phyloP scores from a whole-genome alignment of 768 basidiomycete genomes.

The Leucocoprinus leucothites region DNA sequence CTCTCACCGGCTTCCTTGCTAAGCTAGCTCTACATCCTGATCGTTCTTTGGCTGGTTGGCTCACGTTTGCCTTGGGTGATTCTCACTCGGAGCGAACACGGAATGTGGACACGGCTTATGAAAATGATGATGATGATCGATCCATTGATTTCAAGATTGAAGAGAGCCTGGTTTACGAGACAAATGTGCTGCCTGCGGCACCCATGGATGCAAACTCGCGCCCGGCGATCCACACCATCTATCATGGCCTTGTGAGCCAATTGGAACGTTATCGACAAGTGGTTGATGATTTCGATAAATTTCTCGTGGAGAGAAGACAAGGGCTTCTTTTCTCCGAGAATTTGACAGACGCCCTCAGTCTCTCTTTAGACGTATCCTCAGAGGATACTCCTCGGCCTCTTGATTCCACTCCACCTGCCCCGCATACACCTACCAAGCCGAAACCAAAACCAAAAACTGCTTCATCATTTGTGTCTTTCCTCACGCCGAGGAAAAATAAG shows the following conservation, averaged over 20 bases:
- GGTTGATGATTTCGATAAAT: constrained; percentile 81
- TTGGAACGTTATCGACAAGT: constrained; percentile 75
- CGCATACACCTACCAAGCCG: constrained; percentile 24
- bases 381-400: constrained; percentile 28
- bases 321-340: constrained; percentile 92
- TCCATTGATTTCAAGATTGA: constrained; percentile 79
- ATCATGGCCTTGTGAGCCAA: constrained; percentile 77
- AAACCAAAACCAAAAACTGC: constrained; percentile 53
- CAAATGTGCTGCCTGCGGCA: constrained; percentile 58
- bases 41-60: constrained; percentile 85
- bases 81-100: constrained; percentile 11
- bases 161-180: constrained; percentile 56
- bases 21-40: constrained; percentile 82
- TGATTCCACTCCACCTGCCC: constrained; percentile 24
- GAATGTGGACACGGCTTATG: constrained; percentile 17
- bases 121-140: constrained; percentile 71
- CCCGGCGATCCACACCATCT: constrained; percentile 78
- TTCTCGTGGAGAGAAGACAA: constrained; percentile 79
- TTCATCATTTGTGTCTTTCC: constrained; percentile 68
- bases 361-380: constrained; percentile 62
- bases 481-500: constrained; percentile 74
- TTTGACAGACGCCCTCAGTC: constrained; percentile 80
- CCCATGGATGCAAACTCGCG: constrained; percentile 68
- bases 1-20: constrained; percentile 79
- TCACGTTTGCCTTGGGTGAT: constrained; percentile 63